Percentiles rank a stretch among this genome's conserved stretches.
phyloP scores from a whole-genome alignment of 2,329 filamentous ascomycete species.

The Chrysoporthe austroafricana region DNA sequence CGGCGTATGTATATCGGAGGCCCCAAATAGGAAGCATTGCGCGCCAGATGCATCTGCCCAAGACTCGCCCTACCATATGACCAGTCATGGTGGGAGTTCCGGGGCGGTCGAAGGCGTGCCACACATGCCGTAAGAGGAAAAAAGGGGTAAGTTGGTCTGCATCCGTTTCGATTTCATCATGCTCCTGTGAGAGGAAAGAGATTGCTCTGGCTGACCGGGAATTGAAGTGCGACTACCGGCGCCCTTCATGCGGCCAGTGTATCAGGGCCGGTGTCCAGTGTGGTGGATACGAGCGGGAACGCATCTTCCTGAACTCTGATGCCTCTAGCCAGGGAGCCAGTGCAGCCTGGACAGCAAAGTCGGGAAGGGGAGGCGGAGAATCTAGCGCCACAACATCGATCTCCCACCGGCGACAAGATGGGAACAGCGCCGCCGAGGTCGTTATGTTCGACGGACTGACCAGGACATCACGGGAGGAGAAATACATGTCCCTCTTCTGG shows the following conservation, averaged over 20 bases:
- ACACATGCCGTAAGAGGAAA: conserved; percentile 21
- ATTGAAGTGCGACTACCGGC: conserved; percentile 32
- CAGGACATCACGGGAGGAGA: conserved; percentile 11
- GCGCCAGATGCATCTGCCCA: neutral
- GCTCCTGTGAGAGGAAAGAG: too few species aligned
- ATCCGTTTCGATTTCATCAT: too few species aligned
- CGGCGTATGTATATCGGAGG: too few species aligned
- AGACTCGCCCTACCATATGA: neutral
- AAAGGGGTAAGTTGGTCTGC: conserved; percentile 17
- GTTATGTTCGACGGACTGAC: neutral
- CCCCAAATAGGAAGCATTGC: conserved; percentile 9
- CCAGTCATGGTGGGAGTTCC: conserved; percentile 24
- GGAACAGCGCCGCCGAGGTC: neutral
- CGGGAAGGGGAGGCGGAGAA: neutral
- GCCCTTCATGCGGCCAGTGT: conserved; percentile 33
- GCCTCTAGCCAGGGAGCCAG: conserved; percentile 12
- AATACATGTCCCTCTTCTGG: conserved; percentile 20
- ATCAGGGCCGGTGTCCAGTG: conserved; percentile 31
- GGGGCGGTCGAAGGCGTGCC: conserved; percentile 22
- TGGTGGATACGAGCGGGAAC: conserved; percentile 33
- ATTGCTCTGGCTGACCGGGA: neutral
- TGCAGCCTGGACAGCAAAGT: neutral
- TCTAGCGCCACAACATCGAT: neutral
- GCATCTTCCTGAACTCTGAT: conserved; percentile 33
- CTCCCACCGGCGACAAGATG: conserved; percentile 11